These are phyloP conservation scores for Myriosclerotinia scirpicola DNA, from an alignment of 2,329 filamentous ascomycete genomes.

Conservation along the genomic window DNA sequence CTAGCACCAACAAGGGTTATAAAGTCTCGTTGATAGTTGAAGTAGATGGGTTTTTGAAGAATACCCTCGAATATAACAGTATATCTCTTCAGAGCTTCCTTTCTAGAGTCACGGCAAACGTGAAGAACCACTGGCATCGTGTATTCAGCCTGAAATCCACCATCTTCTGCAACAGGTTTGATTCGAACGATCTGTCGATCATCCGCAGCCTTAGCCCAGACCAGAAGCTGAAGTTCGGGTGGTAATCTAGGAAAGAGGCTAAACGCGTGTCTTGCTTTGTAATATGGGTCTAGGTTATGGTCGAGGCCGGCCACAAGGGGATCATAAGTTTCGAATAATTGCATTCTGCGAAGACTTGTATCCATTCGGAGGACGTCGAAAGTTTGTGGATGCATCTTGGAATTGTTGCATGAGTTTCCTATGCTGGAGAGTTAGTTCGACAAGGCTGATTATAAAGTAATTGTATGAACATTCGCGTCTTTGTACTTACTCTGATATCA, in stretches of 20 bases:
- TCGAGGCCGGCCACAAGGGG: conserved; percentile 2
- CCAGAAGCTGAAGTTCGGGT: conserved; percentile 3
- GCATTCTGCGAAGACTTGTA: background rate
- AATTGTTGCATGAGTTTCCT: background rate
- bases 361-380: background rate
- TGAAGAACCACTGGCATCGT: conserved; percentile 3
- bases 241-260: conserved; percentile 3
- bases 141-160: background rate
- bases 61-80: background rate
- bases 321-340: background rate
- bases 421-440: background rate
- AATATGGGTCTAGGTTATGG: background rate
- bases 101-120: conserved; percentile 13
- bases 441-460: background rate
- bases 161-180: background rate
- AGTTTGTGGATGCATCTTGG: conserved; percentile 1
- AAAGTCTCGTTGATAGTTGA: conserved; percentile 16
- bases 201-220: conserved; percentile 14
- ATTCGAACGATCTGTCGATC: conserved; percentile 11
- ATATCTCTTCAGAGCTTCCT: conserved; percentile 15
- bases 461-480: background rate
- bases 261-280: background rate
- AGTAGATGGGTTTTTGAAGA: conserved; percentile 10
- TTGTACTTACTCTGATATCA: conserved; percentile 4
- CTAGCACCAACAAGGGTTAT: conserved; percentile 1